phyloP scores from a whole-genome alignment of 2,329 filamentous ascomycete genomes.

The Colletotrichum agaves region DNA sequence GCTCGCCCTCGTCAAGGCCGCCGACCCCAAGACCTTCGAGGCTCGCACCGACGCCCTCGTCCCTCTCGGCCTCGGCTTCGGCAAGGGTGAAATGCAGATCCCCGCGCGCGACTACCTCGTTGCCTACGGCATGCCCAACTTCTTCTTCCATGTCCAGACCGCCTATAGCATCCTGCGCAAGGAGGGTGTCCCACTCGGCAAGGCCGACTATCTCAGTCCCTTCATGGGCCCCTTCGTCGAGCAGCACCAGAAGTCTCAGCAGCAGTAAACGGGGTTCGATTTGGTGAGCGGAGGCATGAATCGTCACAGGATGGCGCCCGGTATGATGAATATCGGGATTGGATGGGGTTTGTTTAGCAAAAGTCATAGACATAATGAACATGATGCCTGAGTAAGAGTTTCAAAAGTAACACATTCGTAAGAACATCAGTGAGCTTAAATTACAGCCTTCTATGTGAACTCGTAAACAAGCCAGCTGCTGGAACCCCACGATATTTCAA shows the following conservation, averaged over 20 bases:
- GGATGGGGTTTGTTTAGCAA: neutral
- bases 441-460: too few relatives aligned
- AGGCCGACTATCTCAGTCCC: constrained; percentile 60
- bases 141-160: constrained; percentile 68
- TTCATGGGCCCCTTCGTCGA: constrained; percentile 32
- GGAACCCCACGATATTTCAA: too few relatives aligned
- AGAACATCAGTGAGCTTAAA: too few relatives aligned
- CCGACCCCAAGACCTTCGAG: constrained; percentile 41
- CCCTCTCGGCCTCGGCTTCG: constrained; percentile 39
- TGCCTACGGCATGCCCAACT: constrained; percentile 63
- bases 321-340: neutral
- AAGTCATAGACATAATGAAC: neutral
- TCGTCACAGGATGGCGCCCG: constrained; percentile 24
- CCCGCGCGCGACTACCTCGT: constrained; percentile 54
- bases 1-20: constrained; percentile 45
- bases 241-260: constrained; percentile 25
- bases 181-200: constrained; percentile 68
- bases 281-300: constrained; percentile 13
- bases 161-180: constrained; percentile 67
- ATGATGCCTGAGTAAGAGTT: too few relatives aligned
- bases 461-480: too few relatives aligned
- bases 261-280: neutral
- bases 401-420: too few relatives aligned
- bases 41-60: constrained; percentile 41
- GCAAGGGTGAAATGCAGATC: constrained; percentile 42